Percentiles rank a stretch among this genome's conserved stretches.
Conservation (phyloP, 805 yeast species). For the Candida michaelii region DNA sequence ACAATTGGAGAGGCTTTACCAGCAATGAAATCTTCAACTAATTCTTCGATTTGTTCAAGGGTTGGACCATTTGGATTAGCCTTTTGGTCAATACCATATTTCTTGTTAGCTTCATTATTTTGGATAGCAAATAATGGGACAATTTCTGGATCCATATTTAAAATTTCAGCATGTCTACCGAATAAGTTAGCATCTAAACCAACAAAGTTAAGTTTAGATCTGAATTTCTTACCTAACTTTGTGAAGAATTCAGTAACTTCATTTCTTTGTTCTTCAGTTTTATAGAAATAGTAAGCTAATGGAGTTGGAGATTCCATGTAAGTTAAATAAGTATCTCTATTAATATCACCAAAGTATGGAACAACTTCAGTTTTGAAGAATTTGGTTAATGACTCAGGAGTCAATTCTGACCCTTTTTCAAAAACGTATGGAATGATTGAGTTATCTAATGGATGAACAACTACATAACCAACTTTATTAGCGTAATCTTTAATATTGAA, state of each 20-base stretch:
- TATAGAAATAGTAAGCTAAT: slow-evolving; percentile 85
- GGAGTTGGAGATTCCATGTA: slow-evolving; percentile 77
- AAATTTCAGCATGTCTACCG: slow-evolving; percentile 83
- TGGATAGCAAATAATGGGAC: slow-evolving; percentile 87
- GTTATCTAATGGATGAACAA: slow-evolving; percentile 48
- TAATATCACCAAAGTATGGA: slow-evolving; percentile 86
- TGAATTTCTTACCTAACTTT: slow-evolving; percentile 67
- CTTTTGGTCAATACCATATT: slow-evolving; percentile 74
- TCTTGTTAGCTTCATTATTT: slow-evolving; percentile 62
- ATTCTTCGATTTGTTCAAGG: slow-evolving; percentile 50
- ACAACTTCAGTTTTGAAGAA: slow-evolving; percentile 64
- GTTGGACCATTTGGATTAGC: slow-evolving; percentile 44
- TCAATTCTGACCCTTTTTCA: slow-evolving; percentile 26
- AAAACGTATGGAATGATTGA: slow-evolving; percentile 49
- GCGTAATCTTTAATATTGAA: slow-evolving; percentile 28
- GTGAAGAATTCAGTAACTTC: slow-evolving; percentile 51
- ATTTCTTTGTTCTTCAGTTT: slow-evolving; percentile 62
- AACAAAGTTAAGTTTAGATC: slow-evolving; percentile 83
- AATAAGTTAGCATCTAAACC: slow-evolving; percentile 79
- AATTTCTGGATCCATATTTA: slow-evolving; percentile 80
- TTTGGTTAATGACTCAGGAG: slow-evolving; percentile 35
- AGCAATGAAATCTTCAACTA: slow-evolving; percentile 59
- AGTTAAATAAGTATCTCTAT: slow-evolving; percentile 70
- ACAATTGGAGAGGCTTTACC: slow-evolving; percentile 71
- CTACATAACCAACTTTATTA: slow-evolving; percentile 28